These are phyloP conservation scores for Brassica rapa DNA, from an alignment of 345 rosid genomes.

Conservation along the genomic window DNA sequence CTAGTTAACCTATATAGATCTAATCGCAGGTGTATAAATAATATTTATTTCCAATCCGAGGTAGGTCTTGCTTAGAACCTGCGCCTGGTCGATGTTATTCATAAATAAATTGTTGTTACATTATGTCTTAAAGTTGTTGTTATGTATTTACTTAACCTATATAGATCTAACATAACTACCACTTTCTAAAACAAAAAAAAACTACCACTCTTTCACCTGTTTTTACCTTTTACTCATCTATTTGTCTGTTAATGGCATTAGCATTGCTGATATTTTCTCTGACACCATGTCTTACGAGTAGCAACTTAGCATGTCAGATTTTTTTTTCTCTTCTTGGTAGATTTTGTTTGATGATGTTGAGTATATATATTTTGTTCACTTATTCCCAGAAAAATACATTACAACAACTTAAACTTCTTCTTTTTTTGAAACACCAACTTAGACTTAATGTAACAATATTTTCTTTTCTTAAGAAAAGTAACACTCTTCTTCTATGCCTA, in stretches of 20 bases:
- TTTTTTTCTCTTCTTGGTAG: background rate
- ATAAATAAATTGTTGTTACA: too few relatives aligned
- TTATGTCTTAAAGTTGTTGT: background rate
- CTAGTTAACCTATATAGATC: background rate
- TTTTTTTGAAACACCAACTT: background rate
- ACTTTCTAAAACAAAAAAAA: background rate
- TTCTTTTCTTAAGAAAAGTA: background rate
- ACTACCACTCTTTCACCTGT: background rate
- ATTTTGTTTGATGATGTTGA: background rate
- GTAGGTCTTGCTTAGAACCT: background rate
- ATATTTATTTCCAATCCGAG: background rate
- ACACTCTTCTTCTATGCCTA: background rate
- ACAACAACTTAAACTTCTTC: too few relatives aligned
- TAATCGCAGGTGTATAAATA: background rate
- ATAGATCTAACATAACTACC: background rate
- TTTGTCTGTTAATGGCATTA: background rate
- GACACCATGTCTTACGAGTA: background rate
- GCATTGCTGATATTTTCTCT: background rate
- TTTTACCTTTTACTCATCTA: background rate
- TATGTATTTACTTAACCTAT: background rate
- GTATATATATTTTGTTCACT: background rate
- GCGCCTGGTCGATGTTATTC: background rate
- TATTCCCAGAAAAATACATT: background rate
- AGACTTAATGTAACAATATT: background rate
- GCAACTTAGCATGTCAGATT: background rate